Percentiles rank a stretch among this genome's conserved stretches.
Conservation (phyloP, 2,329 filamentous ascomycete genomes). For the Stemphylium beticola region DNA sequence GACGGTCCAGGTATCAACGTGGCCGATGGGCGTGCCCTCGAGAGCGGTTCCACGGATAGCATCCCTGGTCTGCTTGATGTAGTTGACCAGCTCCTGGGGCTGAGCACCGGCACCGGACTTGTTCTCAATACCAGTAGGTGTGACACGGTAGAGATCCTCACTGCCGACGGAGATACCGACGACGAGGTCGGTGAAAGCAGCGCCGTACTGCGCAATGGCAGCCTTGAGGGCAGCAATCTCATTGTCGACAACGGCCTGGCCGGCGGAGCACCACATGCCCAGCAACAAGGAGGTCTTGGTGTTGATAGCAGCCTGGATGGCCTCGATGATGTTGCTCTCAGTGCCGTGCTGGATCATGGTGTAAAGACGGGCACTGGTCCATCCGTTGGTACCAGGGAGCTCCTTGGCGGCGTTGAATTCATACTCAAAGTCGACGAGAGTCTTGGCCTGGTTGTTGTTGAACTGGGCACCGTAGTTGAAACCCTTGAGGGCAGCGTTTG, state of each 20-base stretch:
- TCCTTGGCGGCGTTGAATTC: constrained; percentile 71
- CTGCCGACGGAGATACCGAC: constrained; percentile 85
- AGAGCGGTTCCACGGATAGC: constrained; percentile 69
- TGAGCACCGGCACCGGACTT: constrained; percentile 67
- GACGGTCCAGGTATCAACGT: constrained; percentile 86
- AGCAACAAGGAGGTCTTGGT: constrained; percentile 80
- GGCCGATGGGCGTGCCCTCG: constrained; percentile 68
- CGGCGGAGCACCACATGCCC: constrained; percentile 81
- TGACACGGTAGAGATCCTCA: constrained; percentile 72
- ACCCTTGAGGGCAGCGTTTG: constrained; percentile 55
- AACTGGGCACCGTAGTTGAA: constrained; percentile 77
- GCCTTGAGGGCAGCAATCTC: constrained; percentile 75
- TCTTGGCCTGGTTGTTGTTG: constrained; percentile 65
- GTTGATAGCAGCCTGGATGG: constrained; percentile 80
- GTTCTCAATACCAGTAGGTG: constrained; percentile 70
- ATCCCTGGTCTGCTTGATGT: constrained; percentile 72
- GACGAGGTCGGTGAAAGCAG: constrained; percentile 68
- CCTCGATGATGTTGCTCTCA: constrained; percentile 68
- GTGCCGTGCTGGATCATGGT: constrained; percentile 76
- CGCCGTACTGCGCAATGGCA: constrained; percentile 73
- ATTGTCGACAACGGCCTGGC: constrained; percentile 67
- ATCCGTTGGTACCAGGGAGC: constrained; percentile 66
- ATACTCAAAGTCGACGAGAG: constrained; percentile 69
- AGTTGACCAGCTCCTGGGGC: constrained; percentile 68
- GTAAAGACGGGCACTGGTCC: constrained; percentile 72